Conservation (phyloP, 345 rosid genomes). For the Populus davidiana region DNA sequence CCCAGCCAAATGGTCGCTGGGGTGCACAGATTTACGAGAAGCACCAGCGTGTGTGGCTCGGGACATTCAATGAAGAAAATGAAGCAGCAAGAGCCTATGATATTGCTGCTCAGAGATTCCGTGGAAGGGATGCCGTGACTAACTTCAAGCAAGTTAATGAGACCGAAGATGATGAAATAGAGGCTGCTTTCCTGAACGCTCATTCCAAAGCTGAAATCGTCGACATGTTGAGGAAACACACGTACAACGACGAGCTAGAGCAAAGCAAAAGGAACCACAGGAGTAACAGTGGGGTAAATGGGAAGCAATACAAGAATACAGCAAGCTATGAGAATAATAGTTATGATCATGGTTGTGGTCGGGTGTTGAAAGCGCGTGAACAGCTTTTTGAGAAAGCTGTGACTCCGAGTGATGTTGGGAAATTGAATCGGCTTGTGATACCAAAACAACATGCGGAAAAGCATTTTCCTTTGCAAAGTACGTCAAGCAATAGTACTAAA, state of each 20-base stretch:
- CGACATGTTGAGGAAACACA: constrained; percentile 85
- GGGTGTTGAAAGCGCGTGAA: constrained; percentile 41
- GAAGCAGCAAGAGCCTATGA: constrained; percentile 89
- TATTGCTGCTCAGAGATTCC: constrained; percentile 73
- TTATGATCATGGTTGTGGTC: neutral
- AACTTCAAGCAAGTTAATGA: constrained; percentile 50
- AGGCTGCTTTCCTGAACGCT: constrained; percentile 50
- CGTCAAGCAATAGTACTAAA: constrained; percentile 29
- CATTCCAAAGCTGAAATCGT: constrained; percentile 87
- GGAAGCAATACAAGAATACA: neutral
- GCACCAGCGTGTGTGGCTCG: constrained; percentile 92
- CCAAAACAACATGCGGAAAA: constrained; percentile 86
- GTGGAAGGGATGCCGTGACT: constrained; percentile 78
- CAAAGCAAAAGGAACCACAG: constrained; percentile 53
- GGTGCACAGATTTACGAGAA: constrained; percentile 97
- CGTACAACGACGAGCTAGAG: constrained; percentile 67
- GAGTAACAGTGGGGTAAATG: neutral
- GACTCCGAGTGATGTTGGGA: constrained; percentile 94
- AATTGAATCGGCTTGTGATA: constrained; percentile 84
- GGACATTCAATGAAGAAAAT: constrained; percentile 74
- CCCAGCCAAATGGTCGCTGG: constrained; percentile 96
- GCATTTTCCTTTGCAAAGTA: constrained; percentile 27
- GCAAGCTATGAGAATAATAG: neutral
- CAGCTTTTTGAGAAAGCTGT: constrained; percentile 80
- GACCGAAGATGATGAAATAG: constrained; percentile 37